Conservation (phyloP, 2,329 filamentous ascomycete genomes). For the Colletotrichum coccodes region DNA sequence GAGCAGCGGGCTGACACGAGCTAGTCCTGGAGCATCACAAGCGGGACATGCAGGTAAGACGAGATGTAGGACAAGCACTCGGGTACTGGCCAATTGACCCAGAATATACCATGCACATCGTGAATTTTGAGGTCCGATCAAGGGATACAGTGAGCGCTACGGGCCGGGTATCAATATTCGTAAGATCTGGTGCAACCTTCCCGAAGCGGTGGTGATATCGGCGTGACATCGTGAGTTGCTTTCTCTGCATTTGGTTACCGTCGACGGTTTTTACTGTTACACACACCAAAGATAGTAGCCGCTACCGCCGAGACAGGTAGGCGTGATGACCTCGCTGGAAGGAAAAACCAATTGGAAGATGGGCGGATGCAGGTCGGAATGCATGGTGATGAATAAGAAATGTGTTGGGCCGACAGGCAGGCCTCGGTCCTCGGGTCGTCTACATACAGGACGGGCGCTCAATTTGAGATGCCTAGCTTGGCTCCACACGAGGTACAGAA, state of each 20-base stretch:
- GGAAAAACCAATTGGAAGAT: background rate
- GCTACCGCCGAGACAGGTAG: conserved; percentile 8
- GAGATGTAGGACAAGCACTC: background rate
- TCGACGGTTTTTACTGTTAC: conserved; percentile 5
- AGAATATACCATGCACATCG: conserved; percentile 16
- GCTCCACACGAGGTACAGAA: background rate
- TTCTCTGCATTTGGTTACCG: background rate
- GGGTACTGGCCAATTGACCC: conserved; percentile 9
- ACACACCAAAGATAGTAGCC: background rate
- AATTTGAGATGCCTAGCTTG: background rate
- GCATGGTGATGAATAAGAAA: conserved; percentile 21
- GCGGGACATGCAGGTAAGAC: conserved; percentile 21
- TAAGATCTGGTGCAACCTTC: conserved; percentile 18
- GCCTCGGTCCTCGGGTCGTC: background rate
- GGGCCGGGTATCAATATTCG: background rate
- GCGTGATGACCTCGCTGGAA: background rate
- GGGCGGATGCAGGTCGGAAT: background rate
- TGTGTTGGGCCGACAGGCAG: background rate
- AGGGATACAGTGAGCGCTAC: background rate
- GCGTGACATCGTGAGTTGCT: conserved; percentile 2
- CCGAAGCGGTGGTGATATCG: conserved; percentile 5
- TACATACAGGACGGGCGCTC: background rate
- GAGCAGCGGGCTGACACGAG: background rate
- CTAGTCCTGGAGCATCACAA: background rate
- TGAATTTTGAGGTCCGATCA: background rate